phyloP scores from a whole-genome alignment of 148 eudicot genomes.

The Camellia japonica region DNA sequence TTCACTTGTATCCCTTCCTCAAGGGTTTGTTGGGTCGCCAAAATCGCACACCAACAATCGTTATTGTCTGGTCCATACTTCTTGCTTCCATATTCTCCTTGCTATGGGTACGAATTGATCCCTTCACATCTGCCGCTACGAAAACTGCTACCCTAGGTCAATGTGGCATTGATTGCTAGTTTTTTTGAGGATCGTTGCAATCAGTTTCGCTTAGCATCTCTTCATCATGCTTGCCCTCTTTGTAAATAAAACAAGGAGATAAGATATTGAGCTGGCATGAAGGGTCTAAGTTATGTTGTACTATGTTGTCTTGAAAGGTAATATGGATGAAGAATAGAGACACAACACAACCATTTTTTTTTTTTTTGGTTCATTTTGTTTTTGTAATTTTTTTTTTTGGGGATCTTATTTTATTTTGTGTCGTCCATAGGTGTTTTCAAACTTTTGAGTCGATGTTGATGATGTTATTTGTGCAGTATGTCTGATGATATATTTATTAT shows the following conservation, averaged over 20 bases:
- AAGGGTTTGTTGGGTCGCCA: slow-evolving; percentile 80
- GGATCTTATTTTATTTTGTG: not conserved
- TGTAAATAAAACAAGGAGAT: slow-evolving; percentile 13
- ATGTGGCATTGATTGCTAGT: slow-evolving; percentile 59
- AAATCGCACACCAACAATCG: slow-evolving; percentile 80
- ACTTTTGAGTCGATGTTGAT: too few relatives aligned
- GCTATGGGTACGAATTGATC: slow-evolving; percentile 83
- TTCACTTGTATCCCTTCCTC: slow-evolving; percentile 84
- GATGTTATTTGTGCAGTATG: too few relatives aligned
- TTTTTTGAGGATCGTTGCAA: not conserved
- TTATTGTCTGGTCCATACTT: slow-evolving; percentile 78
- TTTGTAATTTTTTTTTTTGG: not conserved
- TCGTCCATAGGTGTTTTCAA: not conserved
- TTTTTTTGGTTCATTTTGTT: not conserved
- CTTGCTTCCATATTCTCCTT: slow-evolving; percentile 82
- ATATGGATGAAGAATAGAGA: not conserved
- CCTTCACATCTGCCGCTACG: slow-evolving; percentile 45
- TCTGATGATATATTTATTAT: too few relatives aligned
- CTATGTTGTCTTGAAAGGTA: not conserved
- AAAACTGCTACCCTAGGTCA: slow-evolving; percentile 35
- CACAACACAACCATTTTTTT: not conserved
- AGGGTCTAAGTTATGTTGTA: not conserved
- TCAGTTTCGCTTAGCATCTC: not conserved
- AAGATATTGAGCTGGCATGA: not conserved
- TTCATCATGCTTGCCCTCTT: not conserved